Base-by-base conservation (phyloP, 139 green algal species). In the Chlamydomonas applanata region DNA sequence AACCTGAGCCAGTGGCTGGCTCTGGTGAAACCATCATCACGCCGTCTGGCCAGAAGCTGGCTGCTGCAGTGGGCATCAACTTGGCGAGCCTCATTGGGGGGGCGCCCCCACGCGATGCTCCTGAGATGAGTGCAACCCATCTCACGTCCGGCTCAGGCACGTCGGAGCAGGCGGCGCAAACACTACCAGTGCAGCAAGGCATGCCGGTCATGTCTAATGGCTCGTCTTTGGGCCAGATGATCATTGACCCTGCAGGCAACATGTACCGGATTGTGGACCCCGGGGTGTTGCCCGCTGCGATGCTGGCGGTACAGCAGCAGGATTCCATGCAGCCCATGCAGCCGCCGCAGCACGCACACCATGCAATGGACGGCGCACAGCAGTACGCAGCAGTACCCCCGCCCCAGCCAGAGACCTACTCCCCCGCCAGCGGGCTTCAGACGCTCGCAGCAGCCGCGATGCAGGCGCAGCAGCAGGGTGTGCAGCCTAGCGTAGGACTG, bases 231-330 rank as follows among this genome's bases (percentile, higher is more conserved):
- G n/a, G 7, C 14, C 66, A 80, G 74, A 56, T 80, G 27, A 69
- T 80, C 0, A 34, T 62, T 13, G 74, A 62, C 22, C 46, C 56
- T 1, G 52, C 68, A 53, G 74, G 74, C 3, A 69, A 80, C 65
- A 35, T 80, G 56, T 80, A 80, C 29, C 74, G 74, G 25, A 32
- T 80, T 1, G 35, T 80, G 29, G 52, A 72, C 7, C 40, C 40
- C 7, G 40, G 7, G 40, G 40, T 49, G 40, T 11, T 49, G 11
- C 40, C 40, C 7, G 40, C 40, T 11, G 11, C 40, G 7, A 49
- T 49, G 40, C 40, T 19, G 40, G 7, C 40, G 40, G 40, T n/a
- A n/a, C n/a, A n/a, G n/a, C n/a, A n/a, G n/a, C n/a, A n/a, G n/a
- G n/a, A n/a, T n/a, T n/a, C 40, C 7, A 49, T 49, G 40, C 40